Percentiles rank a stretch among this genome's conserved stretches.
phyloP scores from a whole-genome alignment of 106 monocot genomes.

The Posidonia australis region DNA sequence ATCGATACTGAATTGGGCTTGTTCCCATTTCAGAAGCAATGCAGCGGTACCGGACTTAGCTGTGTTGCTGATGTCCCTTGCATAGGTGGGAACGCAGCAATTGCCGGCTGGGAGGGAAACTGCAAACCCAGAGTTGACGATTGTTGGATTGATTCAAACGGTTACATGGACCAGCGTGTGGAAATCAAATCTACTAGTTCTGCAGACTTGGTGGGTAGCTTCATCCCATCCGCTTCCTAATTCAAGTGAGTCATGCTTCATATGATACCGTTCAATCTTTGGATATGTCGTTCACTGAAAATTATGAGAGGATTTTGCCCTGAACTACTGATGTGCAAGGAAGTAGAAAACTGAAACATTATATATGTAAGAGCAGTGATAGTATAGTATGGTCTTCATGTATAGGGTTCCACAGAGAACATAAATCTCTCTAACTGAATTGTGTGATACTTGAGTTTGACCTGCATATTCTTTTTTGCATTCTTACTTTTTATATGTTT shows the following conservation, averaged over 20 bases:
- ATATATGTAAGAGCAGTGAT: no score
- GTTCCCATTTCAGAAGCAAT: slow-evolving; percentile 41
- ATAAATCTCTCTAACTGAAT: no score
- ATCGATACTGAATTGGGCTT: slow-evolving; percentile 51
- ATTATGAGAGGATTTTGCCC: no score
- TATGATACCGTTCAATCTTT: no score
- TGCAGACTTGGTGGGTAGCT: not conserved
- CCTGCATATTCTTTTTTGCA: no score
- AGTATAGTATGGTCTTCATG: no score
- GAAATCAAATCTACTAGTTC: not conserved
- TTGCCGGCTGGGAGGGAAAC: slow-evolving; percentile 1
- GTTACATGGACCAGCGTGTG: not conserved
- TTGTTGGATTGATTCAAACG: not conserved
- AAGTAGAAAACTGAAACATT: no score
- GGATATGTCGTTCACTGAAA: no score
- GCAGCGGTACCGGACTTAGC: not conserved
- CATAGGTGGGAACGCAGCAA: not conserved
- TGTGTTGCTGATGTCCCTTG: not conserved
- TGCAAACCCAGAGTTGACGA: not conserved
- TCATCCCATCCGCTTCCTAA: not conserved
- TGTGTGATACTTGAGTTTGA: no score
- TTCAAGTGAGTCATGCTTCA: not conserved
- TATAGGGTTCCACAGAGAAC: no score
- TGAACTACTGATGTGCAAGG: no score
- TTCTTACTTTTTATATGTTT: no score